Percentiles rank a stretch among this genome's conserved stretches.
Conservation (phyloP, 495 filamentous ascomycete genomes). For the Daldinia decipiens region DNA sequence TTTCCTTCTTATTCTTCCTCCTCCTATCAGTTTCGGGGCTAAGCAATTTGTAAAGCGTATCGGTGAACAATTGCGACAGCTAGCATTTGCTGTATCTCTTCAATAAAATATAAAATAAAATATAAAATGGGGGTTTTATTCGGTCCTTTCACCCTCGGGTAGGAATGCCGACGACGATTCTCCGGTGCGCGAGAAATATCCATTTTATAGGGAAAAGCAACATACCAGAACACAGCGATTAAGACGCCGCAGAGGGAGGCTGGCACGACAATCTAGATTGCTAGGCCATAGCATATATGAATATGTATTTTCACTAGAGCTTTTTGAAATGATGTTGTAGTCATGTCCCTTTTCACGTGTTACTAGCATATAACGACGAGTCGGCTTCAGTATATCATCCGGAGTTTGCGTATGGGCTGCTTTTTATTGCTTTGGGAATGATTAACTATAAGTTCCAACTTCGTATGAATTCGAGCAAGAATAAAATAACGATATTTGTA, state of each 20-base stretch:
- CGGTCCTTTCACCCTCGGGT: slow-evolving; percentile 26
- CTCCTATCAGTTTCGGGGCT: slow-evolving; percentile 8
- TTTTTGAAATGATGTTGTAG: slow-evolving; percentile 34
- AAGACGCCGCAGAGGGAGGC: slow-evolving; percentile 13
- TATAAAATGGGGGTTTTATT: no score
- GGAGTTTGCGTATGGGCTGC: slow-evolving; percentile 17
- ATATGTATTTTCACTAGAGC: slow-evolving; percentile 4
- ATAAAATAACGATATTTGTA: slow-evolving; percentile 4
- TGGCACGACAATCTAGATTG: slow-evolving; percentile 15
- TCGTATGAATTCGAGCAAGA: neutral
- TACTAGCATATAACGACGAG: neutral
- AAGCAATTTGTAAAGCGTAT: neutral
- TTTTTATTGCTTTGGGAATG: neutral
- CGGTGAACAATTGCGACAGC: slow-evolving; percentile 7
- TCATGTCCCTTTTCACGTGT: slow-evolving; percentile 14
- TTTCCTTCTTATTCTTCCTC: neutral
- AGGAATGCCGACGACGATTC: slow-evolving; percentile 34
- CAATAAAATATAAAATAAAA: no score
- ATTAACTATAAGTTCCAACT: neutral
- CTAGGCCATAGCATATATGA: slow-evolving; percentile 13
- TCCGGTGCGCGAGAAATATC: slow-evolving; percentile 12
- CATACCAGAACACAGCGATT: slow-evolving; percentile 17
- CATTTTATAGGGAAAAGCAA: slow-evolving; percentile 21
- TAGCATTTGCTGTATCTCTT: slow-evolving; percentile 10
- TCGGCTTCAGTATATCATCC: slow-evolving; percentile 14